Evolutionary conservation across 495 filamentous ascomycete genomes (phyloP), one percentile per base, ranked within the genome.

Genomic region (Aspergillus biplanus): DNA sequence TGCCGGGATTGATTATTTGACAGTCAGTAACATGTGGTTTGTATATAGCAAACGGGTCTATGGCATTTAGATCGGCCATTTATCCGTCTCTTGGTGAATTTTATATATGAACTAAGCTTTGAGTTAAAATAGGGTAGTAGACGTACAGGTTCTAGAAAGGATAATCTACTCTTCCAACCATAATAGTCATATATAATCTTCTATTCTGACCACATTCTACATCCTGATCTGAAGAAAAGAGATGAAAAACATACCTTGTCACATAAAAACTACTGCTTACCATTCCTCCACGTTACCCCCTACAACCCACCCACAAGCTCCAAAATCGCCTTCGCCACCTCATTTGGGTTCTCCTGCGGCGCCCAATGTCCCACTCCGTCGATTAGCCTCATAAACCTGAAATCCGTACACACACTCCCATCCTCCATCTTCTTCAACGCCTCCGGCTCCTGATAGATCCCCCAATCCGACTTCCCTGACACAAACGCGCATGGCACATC

Each of bases 301-400:
- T 65, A 58, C 55, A 71, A 12, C 8, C 64, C 58, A 33, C 34
- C 48, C 27, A 66, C 53, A 52, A 87, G 81, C 31, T 73, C 72
- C 57, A 83, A 64, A 33, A 89, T 74, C 47, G 79, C 81, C 58
- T 78, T 70, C 11, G 77, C 71, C 44, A 87, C 85, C 64, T 71
- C 79, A 63, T 85, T 79, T 3, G 86, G 83, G 68, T 84, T 72
- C 72, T 90, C 88, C 70, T 90, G 87, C 63, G 87, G 85, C 18
- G 87, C 80, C 87, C 87, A 90, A 75, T 89, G 87, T 15, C 86
- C 86, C 42, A 84, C 87, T 0, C 83, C 78, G 54, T 88, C 81
- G 33, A 90, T 71, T 52, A 87, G 53, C 61, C 69, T 79, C 37
- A 76, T 68, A 11, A 82, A 76, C 59, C 79, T 74, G 59, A 86